phyloP scores from a whole-genome alignment of 192 early-diverging fungal species.

The Backusella psychrophila region DNA sequence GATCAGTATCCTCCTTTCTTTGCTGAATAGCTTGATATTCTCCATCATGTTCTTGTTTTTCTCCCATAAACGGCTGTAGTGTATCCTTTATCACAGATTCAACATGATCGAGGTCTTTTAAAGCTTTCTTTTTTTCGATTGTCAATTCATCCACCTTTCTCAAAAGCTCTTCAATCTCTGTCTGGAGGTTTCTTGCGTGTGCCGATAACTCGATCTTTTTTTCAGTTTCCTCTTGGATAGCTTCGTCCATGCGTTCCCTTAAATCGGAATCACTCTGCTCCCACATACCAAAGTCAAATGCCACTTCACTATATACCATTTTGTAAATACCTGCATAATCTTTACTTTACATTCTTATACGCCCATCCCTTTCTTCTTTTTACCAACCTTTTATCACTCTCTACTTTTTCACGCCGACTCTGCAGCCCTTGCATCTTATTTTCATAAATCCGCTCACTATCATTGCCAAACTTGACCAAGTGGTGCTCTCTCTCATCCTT shows the following conservation, averaged over 20 bases:
- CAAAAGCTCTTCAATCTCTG: background rate
- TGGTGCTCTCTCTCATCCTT: background rate
- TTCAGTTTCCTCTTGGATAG: background rate
- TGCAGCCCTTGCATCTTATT: background rate
- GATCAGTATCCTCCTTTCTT: background rate
- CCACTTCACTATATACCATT: conserved; percentile 1
- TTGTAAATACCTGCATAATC: too few relatives aligned
- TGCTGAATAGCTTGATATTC: background rate
- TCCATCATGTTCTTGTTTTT: conserved; percentile 1
- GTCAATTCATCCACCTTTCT: background rate
- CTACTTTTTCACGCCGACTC: background rate
- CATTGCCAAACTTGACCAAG: background rate
- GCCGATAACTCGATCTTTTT: background rate
- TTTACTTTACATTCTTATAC: background rate
- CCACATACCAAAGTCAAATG: conserved; percentile 15
- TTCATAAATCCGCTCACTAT: background rate
- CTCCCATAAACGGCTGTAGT: conserved; percentile 2
- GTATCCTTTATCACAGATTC: background rate
- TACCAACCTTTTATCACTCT: background rate
- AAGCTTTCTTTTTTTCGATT: background rate
- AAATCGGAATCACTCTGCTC: conserved; percentile 8
- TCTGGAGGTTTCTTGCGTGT: background rate
- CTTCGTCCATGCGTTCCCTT: conserved; percentile 10
- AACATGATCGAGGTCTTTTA: background rate
- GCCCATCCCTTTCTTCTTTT: background rate